These are phyloP conservation scores for Rubroboletus pulcherrimus DNA, from an alignment of 768 basidiomycete genomes.

Conservation along the genomic window DNA sequence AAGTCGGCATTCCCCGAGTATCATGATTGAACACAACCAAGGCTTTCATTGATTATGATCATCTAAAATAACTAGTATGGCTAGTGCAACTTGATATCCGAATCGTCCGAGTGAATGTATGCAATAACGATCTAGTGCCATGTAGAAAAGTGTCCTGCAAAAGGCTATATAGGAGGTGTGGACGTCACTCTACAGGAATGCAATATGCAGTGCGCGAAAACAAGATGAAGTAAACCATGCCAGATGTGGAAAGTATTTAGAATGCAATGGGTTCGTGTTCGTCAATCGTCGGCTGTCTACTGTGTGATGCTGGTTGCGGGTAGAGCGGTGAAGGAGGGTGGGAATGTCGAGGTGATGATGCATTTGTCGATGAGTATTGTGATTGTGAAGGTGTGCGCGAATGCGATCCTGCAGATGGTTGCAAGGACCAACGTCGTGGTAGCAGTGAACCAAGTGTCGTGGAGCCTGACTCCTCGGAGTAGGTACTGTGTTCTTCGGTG, in stretches of 20 bases:
- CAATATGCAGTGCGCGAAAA: constrained; percentile 3
- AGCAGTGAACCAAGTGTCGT: constrained; percentile 34
- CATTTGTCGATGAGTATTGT: constrained; percentile 27
- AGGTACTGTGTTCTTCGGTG: constrained; percentile 23
- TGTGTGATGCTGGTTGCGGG: constrained; percentile 26
- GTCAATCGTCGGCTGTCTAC: constrained; percentile 33
- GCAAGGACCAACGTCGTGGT: constrained; percentile 32
- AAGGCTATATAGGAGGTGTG: constrained; percentile 2
- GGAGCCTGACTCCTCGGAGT: constrained; percentile 34
- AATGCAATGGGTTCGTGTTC: constrained; percentile 20
- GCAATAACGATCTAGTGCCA: constrained; percentile 4
- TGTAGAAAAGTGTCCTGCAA: constrained; percentile 23
- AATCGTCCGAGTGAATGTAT: constrained; percentile 2
- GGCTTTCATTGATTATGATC: neutral
- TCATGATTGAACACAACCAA: neutral
- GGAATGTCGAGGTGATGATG: constrained; percentile 31
- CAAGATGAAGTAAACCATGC: neutral
- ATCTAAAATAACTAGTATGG: neutral
- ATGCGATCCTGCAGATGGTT: constrained; percentile 27
- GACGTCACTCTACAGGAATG: constrained; percentile 4
- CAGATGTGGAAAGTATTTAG: constrained; percentile 6
- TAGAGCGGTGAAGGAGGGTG: constrained; percentile 30
- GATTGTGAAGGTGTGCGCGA: constrained; percentile 32
- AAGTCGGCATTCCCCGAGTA: neutral
- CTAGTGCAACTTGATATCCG: neutral